phyloP scores from a whole-genome alignment of 148 eudicot genomes.

The Rhododendron ovatum region DNA sequence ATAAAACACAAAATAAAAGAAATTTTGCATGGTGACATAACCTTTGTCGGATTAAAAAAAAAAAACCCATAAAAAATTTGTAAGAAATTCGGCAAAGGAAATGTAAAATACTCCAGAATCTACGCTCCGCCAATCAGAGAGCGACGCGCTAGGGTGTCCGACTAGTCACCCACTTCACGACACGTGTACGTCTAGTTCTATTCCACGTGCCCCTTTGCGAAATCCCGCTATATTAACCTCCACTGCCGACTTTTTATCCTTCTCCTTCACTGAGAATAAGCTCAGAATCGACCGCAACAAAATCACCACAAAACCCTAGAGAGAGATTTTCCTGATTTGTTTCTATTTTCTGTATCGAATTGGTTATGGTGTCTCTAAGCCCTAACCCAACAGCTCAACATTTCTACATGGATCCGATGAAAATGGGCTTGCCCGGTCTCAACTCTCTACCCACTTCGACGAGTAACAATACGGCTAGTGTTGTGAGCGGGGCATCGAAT shows the following conservation, averaged over 20 bases:
- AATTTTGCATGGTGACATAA: no score
- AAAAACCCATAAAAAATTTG: no score
- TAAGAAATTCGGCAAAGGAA: no score
- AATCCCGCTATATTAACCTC: background rate
- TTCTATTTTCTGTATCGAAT: background rate
- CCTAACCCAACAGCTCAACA: constrained; percentile 26
- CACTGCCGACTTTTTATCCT: background rate
- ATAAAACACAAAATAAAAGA: no score
- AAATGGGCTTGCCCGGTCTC: constrained; percentile 32
- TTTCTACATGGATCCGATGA: constrained; percentile 20
- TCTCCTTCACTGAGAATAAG: background rate
- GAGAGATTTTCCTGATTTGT: no score
- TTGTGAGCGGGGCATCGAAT: background rate
- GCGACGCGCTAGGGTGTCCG: background rate
- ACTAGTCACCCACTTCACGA: background rate
- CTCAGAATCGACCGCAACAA: background rate
- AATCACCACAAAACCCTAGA: background rate
- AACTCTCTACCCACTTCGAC: constrained; percentile 10
- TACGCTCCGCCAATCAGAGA: background rate
- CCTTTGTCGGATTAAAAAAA: no score
- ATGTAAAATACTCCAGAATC: background rate
- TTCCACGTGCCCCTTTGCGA: background rate
- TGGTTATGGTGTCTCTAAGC: constrained; percentile 32
- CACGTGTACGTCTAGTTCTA: constrained; percentile 2
- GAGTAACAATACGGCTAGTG: background rate